Conservation (phyloP, 2,329 filamentous ascomycete species). For the Hypoxylon sp. region DNA sequence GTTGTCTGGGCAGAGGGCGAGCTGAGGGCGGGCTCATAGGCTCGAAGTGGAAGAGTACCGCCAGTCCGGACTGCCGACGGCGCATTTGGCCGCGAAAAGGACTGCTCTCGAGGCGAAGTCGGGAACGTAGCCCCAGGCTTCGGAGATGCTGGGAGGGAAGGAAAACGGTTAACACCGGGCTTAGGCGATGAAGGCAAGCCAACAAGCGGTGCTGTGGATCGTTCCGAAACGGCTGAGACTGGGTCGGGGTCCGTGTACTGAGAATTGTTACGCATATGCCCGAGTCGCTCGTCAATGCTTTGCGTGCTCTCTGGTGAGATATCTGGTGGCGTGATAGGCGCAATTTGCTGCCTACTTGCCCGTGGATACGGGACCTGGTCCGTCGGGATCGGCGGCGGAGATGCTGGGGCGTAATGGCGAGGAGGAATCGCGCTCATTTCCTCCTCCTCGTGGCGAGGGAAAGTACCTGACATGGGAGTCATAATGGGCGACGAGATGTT, state of each 20-base stretch:
- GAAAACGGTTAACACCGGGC: constrained; percentile 54
- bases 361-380: constrained; percentile 59
- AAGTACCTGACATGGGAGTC: constrained; percentile 72
- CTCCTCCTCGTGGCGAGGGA: constrained; percentile 66
- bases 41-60: constrained; percentile 70
- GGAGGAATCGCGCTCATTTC: constrained; percentile 71
- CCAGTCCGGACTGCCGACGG: constrained; percentile 69
- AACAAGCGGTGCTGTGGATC: constrained; percentile 64
- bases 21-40: constrained; percentile 69
- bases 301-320: constrained; percentile 62
- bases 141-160: constrained; percentile 55
- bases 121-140: constrained; percentile 52
- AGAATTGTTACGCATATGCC: constrained; percentile 58
- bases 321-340: constrained; percentile 62
- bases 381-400: constrained; percentile 68
- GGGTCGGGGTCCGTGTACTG: constrained; percentile 62
- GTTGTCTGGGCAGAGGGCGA: constrained; percentile 67
- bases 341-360: constrained; percentile 53
- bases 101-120: constrained; percentile 62
- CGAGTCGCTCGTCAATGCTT: constrained; percentile 70
- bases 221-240: constrained; percentile 65
- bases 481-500: constrained; percentile 75
- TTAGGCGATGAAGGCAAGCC: constrained; percentile 64
- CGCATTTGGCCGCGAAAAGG: constrained; percentile 64
- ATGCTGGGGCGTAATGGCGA: constrained; percentile 68